These are phyloP conservation scores for Cynara cardunculus DNA, from an alignment of 129 eudicot species.

Conservation along the genomic window DNA sequence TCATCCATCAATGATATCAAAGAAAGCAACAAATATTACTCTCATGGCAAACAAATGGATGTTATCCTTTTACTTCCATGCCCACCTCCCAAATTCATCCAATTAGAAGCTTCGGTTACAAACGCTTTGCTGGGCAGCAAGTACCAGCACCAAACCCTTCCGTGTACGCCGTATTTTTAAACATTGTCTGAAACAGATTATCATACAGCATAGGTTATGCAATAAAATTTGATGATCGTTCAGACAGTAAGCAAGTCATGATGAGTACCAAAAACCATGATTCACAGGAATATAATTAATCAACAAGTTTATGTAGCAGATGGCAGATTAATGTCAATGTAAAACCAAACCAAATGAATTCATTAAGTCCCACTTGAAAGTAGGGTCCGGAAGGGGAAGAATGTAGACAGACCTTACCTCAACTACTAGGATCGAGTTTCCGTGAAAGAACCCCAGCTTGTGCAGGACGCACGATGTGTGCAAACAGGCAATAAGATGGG, in stretches of 20 bases:
- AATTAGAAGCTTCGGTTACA: constrained; percentile 20
- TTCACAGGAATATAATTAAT: neutral
- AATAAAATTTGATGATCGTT: neutral
- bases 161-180: constrained; percentile 70
- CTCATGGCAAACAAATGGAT: neutral
- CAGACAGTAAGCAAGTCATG: neutral
- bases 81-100: neutral
- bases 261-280: neutral
- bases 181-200: constrained; percentile 53
- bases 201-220: neutral
- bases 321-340: neutral
- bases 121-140: constrained; percentile 42
- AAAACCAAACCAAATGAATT: neutral
- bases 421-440: too few relatives aligned
- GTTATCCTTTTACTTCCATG: neutral
- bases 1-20: neutral
- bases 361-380: neutral
- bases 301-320: neutral
- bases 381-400: neutral
- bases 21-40: neutral
- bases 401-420: too few relatives aligned
- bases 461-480: too few relatives aligned
- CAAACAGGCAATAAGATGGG: too few relatives aligned
- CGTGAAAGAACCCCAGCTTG: too few relatives aligned
- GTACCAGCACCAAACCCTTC: constrained; percentile 81